These are phyloP conservation scores for Aureobasidium uvarum DNA, from an alignment of 2,329 filamentous ascomycete species.

Conservation along the genomic window DNA sequence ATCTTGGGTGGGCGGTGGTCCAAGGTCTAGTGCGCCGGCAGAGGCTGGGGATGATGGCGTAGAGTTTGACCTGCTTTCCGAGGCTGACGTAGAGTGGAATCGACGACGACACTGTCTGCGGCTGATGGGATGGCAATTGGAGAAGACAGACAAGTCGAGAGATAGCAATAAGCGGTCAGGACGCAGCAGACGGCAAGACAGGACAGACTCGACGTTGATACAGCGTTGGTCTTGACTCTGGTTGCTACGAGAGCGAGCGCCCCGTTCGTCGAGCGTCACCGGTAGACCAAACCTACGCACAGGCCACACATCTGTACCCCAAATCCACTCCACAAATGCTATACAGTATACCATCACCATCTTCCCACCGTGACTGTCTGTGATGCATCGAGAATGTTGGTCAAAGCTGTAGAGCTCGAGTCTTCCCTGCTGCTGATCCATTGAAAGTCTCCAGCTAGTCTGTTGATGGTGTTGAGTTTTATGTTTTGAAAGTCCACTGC, in stretches of 20 bases:
- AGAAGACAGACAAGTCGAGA: neutral
- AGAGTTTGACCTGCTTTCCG: neutral
- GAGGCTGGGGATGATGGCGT: slow-evolving; percentile 18
- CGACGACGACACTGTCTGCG: neutral
- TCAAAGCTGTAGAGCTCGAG: too few relatives aligned
- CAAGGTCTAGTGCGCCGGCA: neutral
- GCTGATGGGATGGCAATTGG: neutral
- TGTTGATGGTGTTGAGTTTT: too few relatives aligned
- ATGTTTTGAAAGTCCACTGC: neutral
- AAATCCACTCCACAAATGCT: neutral
- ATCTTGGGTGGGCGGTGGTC: slow-evolving; percentile 9
- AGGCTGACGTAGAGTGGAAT: neutral
- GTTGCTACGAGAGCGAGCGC: slow-evolving; percentile 3
- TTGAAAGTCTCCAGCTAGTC: too few relatives aligned
- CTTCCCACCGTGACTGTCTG: neutral
- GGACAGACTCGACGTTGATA: neutral
- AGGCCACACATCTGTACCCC: neutral
- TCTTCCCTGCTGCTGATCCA: too few relatives aligned
- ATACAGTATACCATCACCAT: neutral
- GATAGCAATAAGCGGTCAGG: neutral
- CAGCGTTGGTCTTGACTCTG: slow-evolving; percentile 2
- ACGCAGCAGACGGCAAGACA: neutral
- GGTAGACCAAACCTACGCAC: neutral
- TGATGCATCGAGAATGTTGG: too few relatives aligned
- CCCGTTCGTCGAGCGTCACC: neutral